These are phyloP conservation scores for Actinomortierella ambigua DNA, from an alignment of 371 early-diverging fungal species.

Conservation along the genomic window DNA sequence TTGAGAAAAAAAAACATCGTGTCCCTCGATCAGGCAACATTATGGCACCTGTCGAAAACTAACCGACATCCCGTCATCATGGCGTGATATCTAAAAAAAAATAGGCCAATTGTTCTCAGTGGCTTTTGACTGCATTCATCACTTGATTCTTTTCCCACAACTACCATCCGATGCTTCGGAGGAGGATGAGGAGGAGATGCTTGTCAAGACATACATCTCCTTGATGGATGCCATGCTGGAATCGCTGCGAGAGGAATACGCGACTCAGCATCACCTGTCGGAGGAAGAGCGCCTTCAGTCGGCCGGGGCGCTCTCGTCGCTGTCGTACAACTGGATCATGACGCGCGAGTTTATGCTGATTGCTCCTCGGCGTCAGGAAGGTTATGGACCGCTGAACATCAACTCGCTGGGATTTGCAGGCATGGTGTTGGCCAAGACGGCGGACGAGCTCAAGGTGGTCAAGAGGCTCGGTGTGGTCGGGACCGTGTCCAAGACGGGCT, in stretches of 20 bases:
- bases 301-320: slow-evolving; percentile 29
- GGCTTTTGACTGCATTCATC: slow-evolving; percentile 24
- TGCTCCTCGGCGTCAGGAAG: slow-evolving; percentile 66
- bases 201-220: slow-evolving; percentile 30
- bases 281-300: slow-evolving; percentile 11
- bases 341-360: slow-evolving; percentile 75
- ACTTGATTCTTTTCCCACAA: slow-evolving; percentile 15
- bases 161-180: not conserved
- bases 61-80: not conserved
- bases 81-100: not conserved
- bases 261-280: slow-evolving; percentile 19
- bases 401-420: slow-evolving; percentile 81
- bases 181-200: slow-evolving; percentile 29
- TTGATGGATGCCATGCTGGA: slow-evolving; percentile 41
- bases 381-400: slow-evolving; percentile 49
- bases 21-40: too few species aligned
- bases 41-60: too few species aligned
- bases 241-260: slow-evolving; percentile 26
- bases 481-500: slow-evolving; percentile 33
- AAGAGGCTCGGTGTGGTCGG: slow-evolving; percentile 34
- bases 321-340: slow-evolving; percentile 68
- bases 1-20: too few species aligned
- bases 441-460: slow-evolving; percentile 56
- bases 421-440: slow-evolving; percentile 60
- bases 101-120: slow-evolving; percentile 32